Conservation (phyloP, 2,329 filamentous ascomycete species). For the Pestalotiopsis fici region DNA sequence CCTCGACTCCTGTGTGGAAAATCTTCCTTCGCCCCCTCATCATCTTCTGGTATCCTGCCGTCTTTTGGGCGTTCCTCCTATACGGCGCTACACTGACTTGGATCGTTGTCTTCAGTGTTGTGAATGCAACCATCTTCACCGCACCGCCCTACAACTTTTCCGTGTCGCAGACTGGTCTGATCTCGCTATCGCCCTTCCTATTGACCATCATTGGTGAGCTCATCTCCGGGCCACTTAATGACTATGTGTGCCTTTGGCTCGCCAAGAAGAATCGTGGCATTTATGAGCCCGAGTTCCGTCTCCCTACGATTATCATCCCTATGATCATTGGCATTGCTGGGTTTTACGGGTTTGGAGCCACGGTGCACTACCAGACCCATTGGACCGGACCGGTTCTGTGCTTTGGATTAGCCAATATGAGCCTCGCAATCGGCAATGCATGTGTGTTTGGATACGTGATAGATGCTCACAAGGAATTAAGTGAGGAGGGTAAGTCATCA, state of each 20-base stretch:
- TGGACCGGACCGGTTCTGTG: slow-evolving; percentile 49
- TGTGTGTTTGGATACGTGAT: slow-evolving; percentile 53
- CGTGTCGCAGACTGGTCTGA: slow-evolving; percentile 48
- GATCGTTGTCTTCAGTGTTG: slow-evolving; percentile 45
- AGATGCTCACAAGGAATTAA: slow-evolving; percentile 45
- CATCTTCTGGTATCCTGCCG: slow-evolving; percentile 50
- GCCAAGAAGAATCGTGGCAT: slow-evolving; percentile 50
- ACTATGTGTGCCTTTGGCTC: slow-evolving; percentile 43
- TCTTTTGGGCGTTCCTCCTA: slow-evolving; percentile 50
- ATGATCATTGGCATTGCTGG: slow-evolving; percentile 41
- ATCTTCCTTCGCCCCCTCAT: slow-evolving; percentile 45
- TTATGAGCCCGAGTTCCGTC: slow-evolving; percentile 55
- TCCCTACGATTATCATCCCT: slow-evolving; percentile 39
- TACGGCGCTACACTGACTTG: slow-evolving; percentile 44
- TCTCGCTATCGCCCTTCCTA: slow-evolving; percentile 51
- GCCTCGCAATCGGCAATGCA: slow-evolving; percentile 44
- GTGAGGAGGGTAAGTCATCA: slow-evolving; percentile 37
- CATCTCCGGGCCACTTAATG: slow-evolving; percentile 45
- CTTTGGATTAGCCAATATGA: slow-evolving; percentile 50
- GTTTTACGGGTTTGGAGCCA: slow-evolving; percentile 49
- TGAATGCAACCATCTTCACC: slow-evolving; percentile 51
- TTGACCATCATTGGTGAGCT: slow-evolving; percentile 46
- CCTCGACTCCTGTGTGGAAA: slow-evolving; percentile 37
- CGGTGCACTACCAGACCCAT: slow-evolving; percentile 44
- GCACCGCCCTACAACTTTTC: slow-evolving; percentile 52